Base-by-base conservation (phyloP, 2,329 filamentous ascomycete species). In the Epicoccum nigrum region DNA sequence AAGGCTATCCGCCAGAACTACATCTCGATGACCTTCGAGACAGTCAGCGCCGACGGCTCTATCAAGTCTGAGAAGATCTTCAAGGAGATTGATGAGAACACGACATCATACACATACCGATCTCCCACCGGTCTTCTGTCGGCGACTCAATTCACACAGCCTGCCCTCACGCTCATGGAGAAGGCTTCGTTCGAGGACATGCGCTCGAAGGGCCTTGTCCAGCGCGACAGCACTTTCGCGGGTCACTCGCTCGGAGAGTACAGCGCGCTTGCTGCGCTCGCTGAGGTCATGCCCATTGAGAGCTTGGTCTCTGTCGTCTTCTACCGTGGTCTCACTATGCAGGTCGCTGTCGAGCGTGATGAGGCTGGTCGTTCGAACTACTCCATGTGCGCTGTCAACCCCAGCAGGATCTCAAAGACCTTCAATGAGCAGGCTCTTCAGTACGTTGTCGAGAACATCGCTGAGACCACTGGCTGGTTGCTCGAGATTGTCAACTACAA, bases 41-140 rank as follows among this genome's bases (percentile, higher is more conserved):
- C 93, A n/a, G 92, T 99, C 45, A 89, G 88, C 52, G 80, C 90
- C 2, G 94, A 99, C 73, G 94, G 94, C 20, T 85, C 85, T 28
- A 92, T 96, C 79, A 97, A 97, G 77, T 97, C 94, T 0, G 94
- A 99, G 82, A 96, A 93, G 78, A 99, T 99, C 72, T 99, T 99
- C 84, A 97, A 99, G 81, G 92, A 96, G 68, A 92, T 99, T 66
- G 85, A 88, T 67, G 94, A 97, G 77, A 87, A 83, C 71, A 97
- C 93, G 2, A 90, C 89, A 5, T 97, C 90, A 0, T 99, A 99
- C 82, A 99, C 94, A 1, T 99, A 97, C 82, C 86, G 89, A 53
- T 99, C 94, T 11, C 94, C 94, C 1, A 95, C 90, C 2, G 94
- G 94, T 68, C 84, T 99, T 45, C 83, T 99, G 31, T 99, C 94